phyloP scores from a whole-genome alignment of 202 grass and related monocot genomes.

The Schoenoplectus triqueter region DNA sequence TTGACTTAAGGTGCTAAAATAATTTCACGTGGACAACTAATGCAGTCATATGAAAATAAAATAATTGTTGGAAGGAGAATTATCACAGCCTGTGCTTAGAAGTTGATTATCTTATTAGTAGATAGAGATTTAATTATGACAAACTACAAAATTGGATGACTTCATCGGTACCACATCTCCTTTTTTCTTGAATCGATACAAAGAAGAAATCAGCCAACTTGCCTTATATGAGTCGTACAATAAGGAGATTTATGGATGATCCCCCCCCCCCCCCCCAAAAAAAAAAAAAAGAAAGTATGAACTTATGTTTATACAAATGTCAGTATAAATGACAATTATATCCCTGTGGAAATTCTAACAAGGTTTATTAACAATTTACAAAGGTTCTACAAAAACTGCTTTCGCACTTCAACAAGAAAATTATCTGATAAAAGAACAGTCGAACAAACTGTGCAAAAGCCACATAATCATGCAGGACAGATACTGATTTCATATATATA shows the following conservation, averaged over 20 bases:
- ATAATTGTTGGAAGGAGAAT: background rate
- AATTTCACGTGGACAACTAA: background rate
- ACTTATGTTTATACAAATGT: background rate
- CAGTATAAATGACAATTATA: background rate
- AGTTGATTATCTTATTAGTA: background rate
- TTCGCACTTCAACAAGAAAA: background rate
- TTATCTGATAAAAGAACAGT: background rate
- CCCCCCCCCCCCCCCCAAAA: too few relatives aligned
- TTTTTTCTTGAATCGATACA: background rate
- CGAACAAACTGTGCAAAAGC: background rate
- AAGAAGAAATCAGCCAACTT: background rate
- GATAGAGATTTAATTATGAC: background rate
- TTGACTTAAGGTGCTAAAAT: too few relatives aligned
- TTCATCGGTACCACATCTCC: background rate
- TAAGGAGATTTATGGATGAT: background rate
- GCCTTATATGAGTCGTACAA: background rate
- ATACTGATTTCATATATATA: conserved; percentile 26
- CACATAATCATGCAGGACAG: background rate
- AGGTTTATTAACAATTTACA: conserved; percentile 13
- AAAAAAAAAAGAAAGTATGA: background rate
- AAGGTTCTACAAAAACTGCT: background rate
- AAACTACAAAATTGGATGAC: background rate
- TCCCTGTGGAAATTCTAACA: background rate
- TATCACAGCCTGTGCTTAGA: background rate
- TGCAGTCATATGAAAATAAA: background rate